These are phyloP conservation scores for Sarcocystis neurona DNA, from an alignment of 169 alveolate genomes.

Conservation along the genomic window DNA sequence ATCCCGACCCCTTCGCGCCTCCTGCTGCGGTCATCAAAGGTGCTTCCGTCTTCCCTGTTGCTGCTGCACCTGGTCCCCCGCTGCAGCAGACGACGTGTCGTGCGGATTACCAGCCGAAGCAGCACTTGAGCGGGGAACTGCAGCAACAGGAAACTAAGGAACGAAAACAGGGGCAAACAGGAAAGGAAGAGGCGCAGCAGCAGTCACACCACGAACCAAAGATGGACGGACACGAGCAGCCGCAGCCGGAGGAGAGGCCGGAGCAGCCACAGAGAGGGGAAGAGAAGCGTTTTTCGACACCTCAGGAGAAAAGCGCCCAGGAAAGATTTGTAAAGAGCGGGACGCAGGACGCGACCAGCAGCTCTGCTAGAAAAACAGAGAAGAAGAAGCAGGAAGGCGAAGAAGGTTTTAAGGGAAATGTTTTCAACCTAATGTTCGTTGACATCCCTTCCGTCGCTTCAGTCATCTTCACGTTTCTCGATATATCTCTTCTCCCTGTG, in stretches of 20 bases:
- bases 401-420: not conserved
- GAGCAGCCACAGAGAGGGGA: not conserved
- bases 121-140: too few relatives aligned
- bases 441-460: constrained; percentile 56
- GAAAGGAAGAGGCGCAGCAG: constrained; percentile 1
- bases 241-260: not conserved
- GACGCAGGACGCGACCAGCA: not conserved
- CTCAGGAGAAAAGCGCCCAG: too few relatives aligned
- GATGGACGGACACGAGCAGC: not conserved
- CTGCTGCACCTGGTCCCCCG: too few relatives aligned
- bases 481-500: constrained; percentile 41
- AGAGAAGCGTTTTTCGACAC: too few relatives aligned
- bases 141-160: not conserved
- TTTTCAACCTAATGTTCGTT: constrained; percentile 49
- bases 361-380: not conserved
- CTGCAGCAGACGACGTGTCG: too few relatives aligned
- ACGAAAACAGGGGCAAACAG: not conserved
- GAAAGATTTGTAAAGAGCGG: too few relatives aligned
- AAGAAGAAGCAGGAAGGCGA: not conserved
- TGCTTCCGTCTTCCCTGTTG: too few relatives aligned
- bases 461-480: constrained; percentile 38
- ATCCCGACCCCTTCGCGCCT: not conserved
- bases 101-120: too few relatives aligned
- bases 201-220: not conserved
- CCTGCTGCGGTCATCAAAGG: constrained; percentile 6